phyloP scores from a whole-genome alignment of 805 yeast species.

The Wickerhamiella hasegawae region DNA sequence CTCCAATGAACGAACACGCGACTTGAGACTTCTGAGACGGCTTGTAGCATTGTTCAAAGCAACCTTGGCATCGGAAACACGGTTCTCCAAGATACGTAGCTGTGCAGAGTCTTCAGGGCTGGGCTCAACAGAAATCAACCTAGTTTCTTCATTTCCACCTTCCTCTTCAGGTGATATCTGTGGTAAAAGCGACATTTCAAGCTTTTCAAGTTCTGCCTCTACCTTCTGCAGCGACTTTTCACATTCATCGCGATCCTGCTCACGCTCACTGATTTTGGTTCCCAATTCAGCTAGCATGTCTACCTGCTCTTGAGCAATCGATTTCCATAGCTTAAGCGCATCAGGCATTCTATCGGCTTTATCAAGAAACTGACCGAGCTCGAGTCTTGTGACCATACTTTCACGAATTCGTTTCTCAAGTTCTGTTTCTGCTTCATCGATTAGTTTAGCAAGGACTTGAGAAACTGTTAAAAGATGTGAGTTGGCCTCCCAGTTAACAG shows the following conservation, averaged over 20 bases:
- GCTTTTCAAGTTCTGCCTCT: neutral
- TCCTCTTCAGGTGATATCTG: no score
- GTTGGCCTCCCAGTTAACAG: no score
- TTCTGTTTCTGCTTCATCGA: conserved; percentile 36
- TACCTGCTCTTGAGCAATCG: conserved; percentile 15
- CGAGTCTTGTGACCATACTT: conserved; percentile 26
- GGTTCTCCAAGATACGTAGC: neutral
- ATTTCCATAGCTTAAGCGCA: conserved; percentile 34
- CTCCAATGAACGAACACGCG: neutral
- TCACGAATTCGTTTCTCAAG: conserved; percentile 6
- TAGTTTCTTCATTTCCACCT: neutral
- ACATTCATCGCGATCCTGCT: neutral
- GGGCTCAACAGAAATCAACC: no score
- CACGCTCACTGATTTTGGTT: neutral
- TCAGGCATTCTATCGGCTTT: conserved; percentile 31
- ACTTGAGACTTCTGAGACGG: neutral
- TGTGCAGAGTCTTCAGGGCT: neutral
- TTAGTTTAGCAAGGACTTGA: conserved; percentile 52
- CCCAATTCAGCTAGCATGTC: conserved; percentile 1
- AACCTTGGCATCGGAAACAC: neutral
- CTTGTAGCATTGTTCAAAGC: neutral
- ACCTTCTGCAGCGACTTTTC: neutral
- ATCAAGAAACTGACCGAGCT: conserved; percentile 58
- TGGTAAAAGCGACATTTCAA: no score
- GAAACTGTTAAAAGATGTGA: conserved; percentile 37